Base-by-base conservation (phyloP, 2,329 filamentous ascomycete genomes). In the Cercospora zeina region DNA sequence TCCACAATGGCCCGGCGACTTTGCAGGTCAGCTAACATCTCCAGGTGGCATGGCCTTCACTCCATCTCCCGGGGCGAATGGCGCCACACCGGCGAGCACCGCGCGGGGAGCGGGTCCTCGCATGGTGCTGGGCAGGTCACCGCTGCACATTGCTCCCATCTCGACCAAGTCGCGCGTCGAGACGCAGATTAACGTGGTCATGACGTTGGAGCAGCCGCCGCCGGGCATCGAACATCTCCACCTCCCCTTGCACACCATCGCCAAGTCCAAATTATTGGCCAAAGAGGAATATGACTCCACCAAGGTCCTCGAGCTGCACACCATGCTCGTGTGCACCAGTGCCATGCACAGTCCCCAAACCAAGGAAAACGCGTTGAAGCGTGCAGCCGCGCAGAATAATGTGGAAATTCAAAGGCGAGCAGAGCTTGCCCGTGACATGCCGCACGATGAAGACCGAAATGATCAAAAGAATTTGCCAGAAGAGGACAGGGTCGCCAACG, bases 161-260 rank as follows among this genome's bases (percentile, higher is more conserved):
- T 71, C 73, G 8, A 69, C 75, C 61, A 97, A 97, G 77, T 96
- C 93, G 14, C 87, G 95, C 21, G 95, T 97, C 16, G 95, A 99
- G 79, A 97, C 95, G 0, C 95, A 97, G 74, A 97, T 97, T 69
- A 90, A 90, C 8, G 91, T 97, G 68, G 88, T 88, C 70, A 83
- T 97, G 76, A 89, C 87, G 0, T 77, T 97, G 39, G 88, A 87
- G 61, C 87, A 89, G 19, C 80, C 96, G 51, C 92, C 93, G 1
- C 79, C 82, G 0, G 89, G 89, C 10, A 85, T 93, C 61, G 90
- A 88, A 66, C 91, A 89, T 73, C 79, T 97, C 55, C 92, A 96
- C 71, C 83, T 99, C 14, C 95, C 93, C 4, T 87, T 89, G 3
- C 88, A 97, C 73, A 96, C 91, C 0, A 95, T 99, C 59, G 95